Base-by-base conservation (phyloP, 1,139 yeast species). In the Geotrichum europaeum region DNA sequence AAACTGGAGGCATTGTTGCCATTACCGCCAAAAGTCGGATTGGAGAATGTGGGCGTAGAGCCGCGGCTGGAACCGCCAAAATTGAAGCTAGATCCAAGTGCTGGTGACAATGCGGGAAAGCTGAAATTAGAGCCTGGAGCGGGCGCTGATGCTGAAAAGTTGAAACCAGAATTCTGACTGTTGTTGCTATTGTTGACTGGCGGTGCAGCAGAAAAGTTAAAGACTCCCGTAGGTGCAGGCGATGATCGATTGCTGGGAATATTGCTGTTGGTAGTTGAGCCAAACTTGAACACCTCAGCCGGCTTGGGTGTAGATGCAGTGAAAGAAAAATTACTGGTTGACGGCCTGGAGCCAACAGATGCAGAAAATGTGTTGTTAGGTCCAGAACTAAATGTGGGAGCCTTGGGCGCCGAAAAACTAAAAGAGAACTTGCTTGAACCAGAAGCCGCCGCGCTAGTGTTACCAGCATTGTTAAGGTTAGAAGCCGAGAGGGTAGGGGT, bases 271-370 rank as follows among this genome's bases (percentile, higher is more conserved):
- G 47, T 40, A 28, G 36, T 15, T 18, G 55, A 50, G 12, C 51
- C 51, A 36, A 56, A 56, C n/a, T 56, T 56, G 34, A 56, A 56
- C 32, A 56, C 36, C 9, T 28, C 34, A 40, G 58, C 51, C 3
- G 58, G 58, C 1, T 40, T 45, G 2, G 55, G 13, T 13, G 51
- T 7, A 18, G 51, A 25, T n/a, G 30, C 18, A 12, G 55, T 12
- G 20, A 40, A 40, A n/a, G 47, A 15, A 40, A 40, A 13, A 6
- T 40, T 40, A 18, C 47, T 40, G 47, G 20, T n/a, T n/a, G 47
- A 40, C 10, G 47, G 47, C 20, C 9, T 40, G 47, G 47, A 40
- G 13, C 47, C 47, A 40, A 40, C 47, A 40, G 47, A 40, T 40
- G 47, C 47, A 40, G 47, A 40, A 40, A 40, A 40, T n/a, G 18